A percentile compares a stretch with the other conserved stretches of the same genome.
Conservation (phyloP, 2,329 filamentous ascomycete species). For the Aspergillus sp. region DNA sequence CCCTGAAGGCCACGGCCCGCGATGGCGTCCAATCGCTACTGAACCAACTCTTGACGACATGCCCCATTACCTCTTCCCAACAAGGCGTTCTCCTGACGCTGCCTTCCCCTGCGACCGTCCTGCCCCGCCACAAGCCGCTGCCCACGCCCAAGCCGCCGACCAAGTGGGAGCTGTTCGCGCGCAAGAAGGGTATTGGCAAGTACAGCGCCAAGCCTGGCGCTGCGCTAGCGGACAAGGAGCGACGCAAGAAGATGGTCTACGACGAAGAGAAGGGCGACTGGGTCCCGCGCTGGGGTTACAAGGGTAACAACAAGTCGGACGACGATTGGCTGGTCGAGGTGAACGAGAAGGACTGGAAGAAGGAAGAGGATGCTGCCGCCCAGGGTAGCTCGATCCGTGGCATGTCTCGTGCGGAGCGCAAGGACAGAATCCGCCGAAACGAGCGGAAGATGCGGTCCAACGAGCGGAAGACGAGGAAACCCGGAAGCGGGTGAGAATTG, state of each 20-base stretch:
- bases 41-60: slow-evolving; percentile 90
- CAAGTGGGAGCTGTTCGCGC: slow-evolving; percentile 94
- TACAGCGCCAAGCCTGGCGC: slow-evolving; percentile 65
- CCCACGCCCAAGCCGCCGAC: slow-evolving; percentile 79
- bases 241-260: slow-evolving; percentile 69
- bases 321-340: slow-evolving; percentile 91
- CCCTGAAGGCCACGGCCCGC: slow-evolving; percentile 72
- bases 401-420: slow-evolving; percentile 65
- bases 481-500: slow-evolving; percentile 21
- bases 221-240: slow-evolving; percentile 64
- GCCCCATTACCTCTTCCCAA: slow-evolving; percentile 67
- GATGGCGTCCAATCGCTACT: slow-evolving; percentile 89
- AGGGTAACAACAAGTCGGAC: slow-evolving; percentile 81
- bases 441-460: slow-evolving; percentile 70
- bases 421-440: slow-evolving; percentile 63
- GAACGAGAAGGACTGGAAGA: slow-evolving; percentile 71
- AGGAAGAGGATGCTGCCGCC: slow-evolving; percentile 57
- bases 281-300: slow-evolving; percentile 94
- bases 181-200: slow-evolving; percentile 89
- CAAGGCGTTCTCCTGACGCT: slow-evolving; percentile 76
- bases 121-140: slow-evolving; percentile 90
- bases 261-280: slow-evolving; percentile 84
- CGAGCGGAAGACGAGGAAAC: slow-evolving; percentile 49
- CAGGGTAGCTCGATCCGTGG: slow-evolving; percentile 65
- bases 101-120: slow-evolving; percentile 64